Conservation (phyloP, 441 rosid genomes). For the Jatropha podagrica region DNA sequence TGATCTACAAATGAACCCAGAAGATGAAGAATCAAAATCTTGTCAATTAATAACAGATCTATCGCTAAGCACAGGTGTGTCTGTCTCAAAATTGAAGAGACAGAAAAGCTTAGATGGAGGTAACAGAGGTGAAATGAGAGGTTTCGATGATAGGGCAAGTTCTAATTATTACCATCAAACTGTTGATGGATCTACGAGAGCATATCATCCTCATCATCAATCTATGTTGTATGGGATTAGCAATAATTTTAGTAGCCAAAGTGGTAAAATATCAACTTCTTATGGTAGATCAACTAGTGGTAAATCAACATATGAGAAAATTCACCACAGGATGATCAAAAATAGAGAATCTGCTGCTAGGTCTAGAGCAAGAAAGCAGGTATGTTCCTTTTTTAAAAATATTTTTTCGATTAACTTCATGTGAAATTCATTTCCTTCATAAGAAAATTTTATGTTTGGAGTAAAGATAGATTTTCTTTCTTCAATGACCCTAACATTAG, state of each 20-base stretch:
- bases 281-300: neutral
- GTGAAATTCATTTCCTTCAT: no score
- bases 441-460: no score
- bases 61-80: conserved; percentile 16
- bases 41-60: conserved; percentile 2
- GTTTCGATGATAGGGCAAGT: neutral
- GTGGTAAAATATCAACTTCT: neutral
- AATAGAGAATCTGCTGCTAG: conserved; percentile 27
- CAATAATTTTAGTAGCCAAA: neutral
- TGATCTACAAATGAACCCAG: neutral
- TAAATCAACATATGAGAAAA: conserved; percentile 10
- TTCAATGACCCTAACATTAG: no score
- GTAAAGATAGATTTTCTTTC: no score
- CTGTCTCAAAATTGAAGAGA: neutral
- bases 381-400: neutral
- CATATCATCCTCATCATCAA: neutral
- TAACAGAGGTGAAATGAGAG: no score
- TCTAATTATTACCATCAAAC: neutral
- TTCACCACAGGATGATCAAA: conserved; percentile 15
- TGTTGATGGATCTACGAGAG: neutral
- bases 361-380: conserved; percentile 23
- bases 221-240: neutral
- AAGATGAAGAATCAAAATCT: neutral
- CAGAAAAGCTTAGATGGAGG: conserved; percentile 2
- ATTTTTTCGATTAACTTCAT: neutral